These are phyloP conservation scores for Tillandsia fasciculata DNA, from an alignment of 176 grass and related monocot species.

Conservation along the genomic window DNA sequence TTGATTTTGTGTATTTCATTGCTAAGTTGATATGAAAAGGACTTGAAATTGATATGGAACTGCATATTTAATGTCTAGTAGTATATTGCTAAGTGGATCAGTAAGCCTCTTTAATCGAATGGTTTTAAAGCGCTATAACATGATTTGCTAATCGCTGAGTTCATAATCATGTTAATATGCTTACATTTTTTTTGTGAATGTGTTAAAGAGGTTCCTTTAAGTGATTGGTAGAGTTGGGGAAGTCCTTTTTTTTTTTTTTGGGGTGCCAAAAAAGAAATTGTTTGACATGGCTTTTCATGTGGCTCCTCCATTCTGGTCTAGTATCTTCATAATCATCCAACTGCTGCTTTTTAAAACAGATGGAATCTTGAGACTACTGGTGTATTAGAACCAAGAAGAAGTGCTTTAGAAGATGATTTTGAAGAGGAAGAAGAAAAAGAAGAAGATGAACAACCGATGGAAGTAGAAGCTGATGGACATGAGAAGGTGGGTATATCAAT, in stretches of 20 bases:
- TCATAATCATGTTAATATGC: background rate
- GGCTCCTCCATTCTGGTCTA: background rate
- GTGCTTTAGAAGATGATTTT: constrained; percentile 96
- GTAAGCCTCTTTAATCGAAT: background rate
- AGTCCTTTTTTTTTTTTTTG: too few species aligned
- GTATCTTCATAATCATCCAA: background rate
- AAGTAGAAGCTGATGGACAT: constrained; percentile 42
- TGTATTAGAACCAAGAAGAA: constrained; percentile 81
- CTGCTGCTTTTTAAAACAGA: constrained; percentile 25
- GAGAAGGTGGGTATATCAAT: constrained; percentile 36
- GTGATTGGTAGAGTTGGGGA: too few species aligned
- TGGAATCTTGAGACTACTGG: constrained; percentile 79
- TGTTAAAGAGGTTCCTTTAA: too few species aligned
- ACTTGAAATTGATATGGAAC: too few species aligned
- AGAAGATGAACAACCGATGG: constrained; percentile 57
- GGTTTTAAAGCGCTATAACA: background rate
- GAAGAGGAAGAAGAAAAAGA: constrained; percentile 98
- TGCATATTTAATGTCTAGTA: too few species aligned
- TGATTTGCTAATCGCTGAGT: background rate
- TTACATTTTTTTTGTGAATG: too few species aligned
- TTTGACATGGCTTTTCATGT: background rate
- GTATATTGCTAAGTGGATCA: background rate
- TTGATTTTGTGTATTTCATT: background rate
- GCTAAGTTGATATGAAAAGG: too few species aligned
- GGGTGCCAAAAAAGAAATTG: background rate